Conservation (phyloP, 2,329 filamentous ascomycete species). For the Talaromyces sp. region DNA sequence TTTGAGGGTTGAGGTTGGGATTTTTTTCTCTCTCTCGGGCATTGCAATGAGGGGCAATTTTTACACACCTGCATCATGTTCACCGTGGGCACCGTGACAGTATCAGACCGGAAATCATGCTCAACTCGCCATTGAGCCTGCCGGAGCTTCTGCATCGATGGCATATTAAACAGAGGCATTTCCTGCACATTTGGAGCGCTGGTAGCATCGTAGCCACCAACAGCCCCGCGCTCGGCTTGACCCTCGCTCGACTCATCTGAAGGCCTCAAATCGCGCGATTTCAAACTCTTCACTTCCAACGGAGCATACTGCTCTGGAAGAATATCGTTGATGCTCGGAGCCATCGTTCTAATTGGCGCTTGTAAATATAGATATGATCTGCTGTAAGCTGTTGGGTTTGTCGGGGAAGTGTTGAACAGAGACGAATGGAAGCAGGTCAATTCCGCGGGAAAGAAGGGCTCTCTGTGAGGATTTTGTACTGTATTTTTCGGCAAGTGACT, state of each 20-base stretch:
- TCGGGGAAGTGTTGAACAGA: constrained; percentile 9
- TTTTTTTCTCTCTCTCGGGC: background rate
- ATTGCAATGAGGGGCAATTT: background rate
- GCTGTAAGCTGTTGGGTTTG: background rate
- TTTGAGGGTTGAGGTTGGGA: background rate
- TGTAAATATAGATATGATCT: background rate
- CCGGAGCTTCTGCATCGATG: constrained; percentile 11
- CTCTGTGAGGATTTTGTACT: constrained; percentile 8
- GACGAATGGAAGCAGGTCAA: constrained; percentile 12
- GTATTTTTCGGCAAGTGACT: constrained; percentile 15
- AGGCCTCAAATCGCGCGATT: constrained; percentile 6
- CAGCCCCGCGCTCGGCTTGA: background rate
- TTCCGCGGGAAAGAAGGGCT: constrained; percentile 14
- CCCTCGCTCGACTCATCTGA: background rate
- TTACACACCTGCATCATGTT: constrained; percentile 22
- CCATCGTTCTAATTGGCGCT: constrained; percentile 6
- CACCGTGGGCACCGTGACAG: constrained; percentile 24
- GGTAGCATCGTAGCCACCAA: background rate
- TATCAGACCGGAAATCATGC: constrained; percentile 25
- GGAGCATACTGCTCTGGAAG: background rate
- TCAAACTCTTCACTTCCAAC: background rate
- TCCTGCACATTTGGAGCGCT: background rate
- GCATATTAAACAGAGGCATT: constrained; percentile 5
- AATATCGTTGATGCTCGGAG: constrained; percentile 10
- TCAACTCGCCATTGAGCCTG: constrained; percentile 13